A percentile compares a stretch with the other conserved stretches of the same genome.
These are phyloP conservation scores for Teunomyces barrocoloradensis DNA, from an alignment of 805 yeast genomes.

Conservation along the genomic window DNA sequence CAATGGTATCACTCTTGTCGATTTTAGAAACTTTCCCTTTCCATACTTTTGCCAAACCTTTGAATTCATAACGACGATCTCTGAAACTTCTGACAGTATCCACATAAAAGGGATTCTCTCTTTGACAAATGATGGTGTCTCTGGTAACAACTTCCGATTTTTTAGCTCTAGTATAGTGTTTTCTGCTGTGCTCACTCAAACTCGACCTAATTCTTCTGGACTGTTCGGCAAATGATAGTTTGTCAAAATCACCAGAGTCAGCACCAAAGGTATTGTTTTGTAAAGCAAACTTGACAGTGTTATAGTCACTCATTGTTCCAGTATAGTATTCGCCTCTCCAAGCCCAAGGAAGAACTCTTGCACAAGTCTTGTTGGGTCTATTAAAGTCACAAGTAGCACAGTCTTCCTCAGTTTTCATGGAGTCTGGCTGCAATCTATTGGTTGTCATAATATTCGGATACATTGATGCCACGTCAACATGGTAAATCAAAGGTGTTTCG, in stretches of 20 bases:
- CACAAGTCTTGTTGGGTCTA: constrained; percentile 92
- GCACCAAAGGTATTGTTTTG: constrained; percentile 36
- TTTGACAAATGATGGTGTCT: constrained; percentile 92
- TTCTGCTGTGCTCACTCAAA: constrained; percentile 77
- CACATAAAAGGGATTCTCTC: constrained; percentile 96
- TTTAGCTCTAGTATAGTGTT: constrained; percentile 78
- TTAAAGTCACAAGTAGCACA: constrained; percentile 98
- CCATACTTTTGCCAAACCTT: constrained; percentile 92
- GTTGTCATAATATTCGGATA: constrained; percentile 98
- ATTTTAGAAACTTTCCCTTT: constrained; percentile 70
- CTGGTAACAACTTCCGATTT: constrained; percentile 81
- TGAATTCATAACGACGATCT: constrained; percentile 94
- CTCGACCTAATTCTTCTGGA: constrained; percentile 72
- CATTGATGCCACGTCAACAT: constrained; percentile 99
- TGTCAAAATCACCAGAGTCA: constrained; percentile 50
- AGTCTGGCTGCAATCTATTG: constrained; percentile 95
- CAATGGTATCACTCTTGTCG: constrained; percentile 50
- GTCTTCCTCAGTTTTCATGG: constrained; percentile 91
- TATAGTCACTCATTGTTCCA: constrained; percentile 85
- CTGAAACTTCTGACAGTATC: constrained; percentile 92
- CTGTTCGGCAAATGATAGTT: constrained; percentile 74
- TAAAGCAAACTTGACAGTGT: constrained; percentile 81
- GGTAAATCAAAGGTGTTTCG: constrained; percentile 88
- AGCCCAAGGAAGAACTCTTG: constrained; percentile 88
- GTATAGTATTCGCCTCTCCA: constrained; percentile 98